phyloP scores from a whole-genome alignment of 768 basidiomycete genomes.

The Phaffia australis region DNA sequence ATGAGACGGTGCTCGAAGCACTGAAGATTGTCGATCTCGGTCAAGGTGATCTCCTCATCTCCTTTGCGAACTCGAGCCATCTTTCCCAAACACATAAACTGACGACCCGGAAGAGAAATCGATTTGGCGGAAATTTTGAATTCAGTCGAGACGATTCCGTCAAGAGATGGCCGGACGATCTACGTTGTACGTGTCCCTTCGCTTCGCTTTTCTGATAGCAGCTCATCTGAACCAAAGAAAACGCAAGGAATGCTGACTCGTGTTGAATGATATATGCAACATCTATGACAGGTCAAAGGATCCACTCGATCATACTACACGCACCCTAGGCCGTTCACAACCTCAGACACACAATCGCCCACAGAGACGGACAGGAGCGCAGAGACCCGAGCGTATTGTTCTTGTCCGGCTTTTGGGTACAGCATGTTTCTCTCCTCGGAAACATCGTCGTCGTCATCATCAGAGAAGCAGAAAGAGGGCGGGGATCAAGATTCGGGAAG shows the following conservation, averaged over 20 bases:
- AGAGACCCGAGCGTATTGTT: conserved; percentile 4
- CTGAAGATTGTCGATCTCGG: conserved; percentile 13
- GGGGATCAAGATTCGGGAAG: not conserved
- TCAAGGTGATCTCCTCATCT: not conserved
- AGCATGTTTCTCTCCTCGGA: not conserved
- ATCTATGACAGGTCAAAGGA: no score
- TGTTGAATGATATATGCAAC: not conserved
- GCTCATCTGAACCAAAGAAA: not conserved
- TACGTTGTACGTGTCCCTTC: not conserved
- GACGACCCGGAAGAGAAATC: no score
- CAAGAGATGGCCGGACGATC: no score
- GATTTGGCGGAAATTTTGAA: no score
- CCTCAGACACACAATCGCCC: no score
- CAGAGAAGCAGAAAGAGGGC: not conserved
- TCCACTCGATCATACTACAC: no score
- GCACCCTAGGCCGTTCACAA: no score
- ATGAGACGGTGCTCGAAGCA: conserved; percentile 4
- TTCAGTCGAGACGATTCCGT: no score
- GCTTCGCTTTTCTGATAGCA: no score
- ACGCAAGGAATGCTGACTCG: not conserved
- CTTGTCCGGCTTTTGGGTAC: conserved; percentile 9
- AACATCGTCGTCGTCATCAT: not conserved
- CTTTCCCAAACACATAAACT: no score
- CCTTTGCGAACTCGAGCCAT: not conserved
- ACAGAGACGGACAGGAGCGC: no score